A percentile compares a stretch with the other conserved stretches of the same genome.
Evolutionary conservation across 2,329 filamentous ascomycete genomes (phyloP).

Genomic region (Shiraia sp.): DNA sequence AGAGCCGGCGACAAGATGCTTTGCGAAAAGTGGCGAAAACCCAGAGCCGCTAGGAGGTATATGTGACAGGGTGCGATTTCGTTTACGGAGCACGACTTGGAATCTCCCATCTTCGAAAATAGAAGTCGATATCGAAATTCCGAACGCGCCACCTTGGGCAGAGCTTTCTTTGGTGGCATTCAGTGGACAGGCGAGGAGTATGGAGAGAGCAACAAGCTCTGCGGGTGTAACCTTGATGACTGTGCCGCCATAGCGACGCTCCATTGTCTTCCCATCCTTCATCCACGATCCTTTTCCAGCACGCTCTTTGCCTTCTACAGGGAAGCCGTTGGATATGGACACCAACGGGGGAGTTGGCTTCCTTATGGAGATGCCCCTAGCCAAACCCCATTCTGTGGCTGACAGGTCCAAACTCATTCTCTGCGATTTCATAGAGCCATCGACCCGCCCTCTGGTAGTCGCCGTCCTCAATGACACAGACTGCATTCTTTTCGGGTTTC

Average conservation of each 20-base stretch:
- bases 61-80: constrained; percentile 28
- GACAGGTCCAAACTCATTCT: constrained; percentile 25
- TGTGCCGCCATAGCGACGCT: constrained; percentile 16
- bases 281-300: constrained; percentile 24
- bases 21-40: constrained; percentile 37
- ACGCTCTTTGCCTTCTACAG: constrained; percentile 5
- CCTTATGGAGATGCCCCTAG: constrained; percentile 21
- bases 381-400: constrained; percentile 15
- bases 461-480: constrained; percentile 18
- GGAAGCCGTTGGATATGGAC: constrained; percentile 14
- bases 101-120: constrained; percentile 16
- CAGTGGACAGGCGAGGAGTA: constrained; percentile 32
- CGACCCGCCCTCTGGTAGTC: constrained; percentile 10
- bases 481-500: constrained; percentile 18
- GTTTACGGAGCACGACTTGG: constrained; percentile 26
- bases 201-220: constrained; percentile 34
- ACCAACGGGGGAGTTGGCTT: constrained; percentile 14
- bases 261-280: constrained; percentile 26
- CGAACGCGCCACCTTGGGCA: constrained; percentile 26
- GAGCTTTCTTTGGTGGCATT: constrained; percentile 2
- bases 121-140: constrained; percentile 25
- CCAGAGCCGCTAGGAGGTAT: constrained; percentile 25
- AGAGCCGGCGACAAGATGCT: constrained; percentile 37
- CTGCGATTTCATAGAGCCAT: constrained; percentile 10
- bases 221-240: constrained; percentile 20